Conservation (phyloP, 257 asterid genomes). For the Solanum paucissectum region DNA sequence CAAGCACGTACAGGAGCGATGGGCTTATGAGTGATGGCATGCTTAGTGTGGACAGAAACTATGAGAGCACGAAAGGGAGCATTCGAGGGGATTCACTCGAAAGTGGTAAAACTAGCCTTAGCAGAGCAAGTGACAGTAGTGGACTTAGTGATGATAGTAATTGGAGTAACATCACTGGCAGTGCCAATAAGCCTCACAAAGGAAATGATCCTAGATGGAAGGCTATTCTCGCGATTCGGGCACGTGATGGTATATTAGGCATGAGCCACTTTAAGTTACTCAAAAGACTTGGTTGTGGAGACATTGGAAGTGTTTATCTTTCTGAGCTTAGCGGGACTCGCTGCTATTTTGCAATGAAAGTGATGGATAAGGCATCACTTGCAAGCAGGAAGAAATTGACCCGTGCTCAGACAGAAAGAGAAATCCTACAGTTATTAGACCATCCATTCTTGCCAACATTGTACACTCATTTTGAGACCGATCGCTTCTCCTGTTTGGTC, state of each 20-base stretch:
- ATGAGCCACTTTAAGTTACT: conserved; percentile 42
- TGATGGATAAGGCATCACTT: conserved; percentile 47
- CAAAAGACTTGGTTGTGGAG: conserved; percentile 45
- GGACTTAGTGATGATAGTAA: conserved; percentile 45
- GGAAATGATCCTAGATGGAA: conserved; percentile 60
- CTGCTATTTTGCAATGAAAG: conserved; percentile 46
- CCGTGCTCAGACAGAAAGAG: conserved; percentile 46
- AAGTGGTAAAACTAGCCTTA: conserved; percentile 39
- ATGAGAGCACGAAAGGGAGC: conserved; percentile 31
- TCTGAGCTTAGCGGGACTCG: conserved; percentile 40
- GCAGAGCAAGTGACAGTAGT: conserved; percentile 44
- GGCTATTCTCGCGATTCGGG: conserved; percentile 36
- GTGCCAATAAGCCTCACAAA: conserved; percentile 43
- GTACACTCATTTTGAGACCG: conserved; percentile 49
- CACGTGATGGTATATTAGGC: conserved; percentile 33
- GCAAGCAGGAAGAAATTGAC: conserved; percentile 36
- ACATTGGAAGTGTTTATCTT: conserved; percentile 46
- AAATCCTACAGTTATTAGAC: conserved; percentile 44
- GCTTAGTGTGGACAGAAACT: conserved; percentile 34
- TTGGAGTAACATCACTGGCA: conserved; percentile 47
- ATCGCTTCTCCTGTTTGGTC: conserved; percentile 42
- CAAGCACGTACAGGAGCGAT: conserved; percentile 32
- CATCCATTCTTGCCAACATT: conserved; percentile 52
- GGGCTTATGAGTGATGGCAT: conserved; percentile 45
- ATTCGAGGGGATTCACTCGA: conserved; percentile 34